Evolutionary conservation across 2,329 filamentous ascomycete genomes (phyloP).

Genomic region (Chalaropsis ovoidea): DNA sequence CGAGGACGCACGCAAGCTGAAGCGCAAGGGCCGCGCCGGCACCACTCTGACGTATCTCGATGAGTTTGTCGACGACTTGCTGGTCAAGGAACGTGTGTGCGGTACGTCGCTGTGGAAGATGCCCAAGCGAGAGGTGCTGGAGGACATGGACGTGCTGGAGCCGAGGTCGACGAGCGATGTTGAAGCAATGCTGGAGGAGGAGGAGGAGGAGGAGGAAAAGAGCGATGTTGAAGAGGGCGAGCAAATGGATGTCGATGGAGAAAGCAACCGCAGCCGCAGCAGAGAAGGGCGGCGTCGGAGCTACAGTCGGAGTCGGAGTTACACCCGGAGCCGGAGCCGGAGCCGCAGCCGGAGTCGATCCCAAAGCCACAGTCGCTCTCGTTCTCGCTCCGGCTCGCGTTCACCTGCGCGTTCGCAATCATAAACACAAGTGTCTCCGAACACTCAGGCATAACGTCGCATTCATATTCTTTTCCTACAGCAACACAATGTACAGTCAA

Average conservation of each 20-base stretch:
- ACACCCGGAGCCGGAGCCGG: slow-evolving; percentile 19
- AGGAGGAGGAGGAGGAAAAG: slow-evolving; percentile 36
- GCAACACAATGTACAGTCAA: slow-evolving; percentile 11
- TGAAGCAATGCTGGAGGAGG: slow-evolving; percentile 58
- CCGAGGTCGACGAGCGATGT: slow-evolving; percentile 71
- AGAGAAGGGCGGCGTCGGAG: slow-evolving; percentile 8
- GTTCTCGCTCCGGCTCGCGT: background rate
- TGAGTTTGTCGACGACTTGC: slow-evolving; percentile 83
- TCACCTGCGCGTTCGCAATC: background rate
- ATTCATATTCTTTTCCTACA: slow-evolving; percentile 10
- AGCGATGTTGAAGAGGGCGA: slow-evolving; percentile 27
- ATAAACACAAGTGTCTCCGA: background rate
- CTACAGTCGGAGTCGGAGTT: slow-evolving; percentile 23
- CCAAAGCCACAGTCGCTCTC: slow-evolving; percentile 26
- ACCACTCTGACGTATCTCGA: slow-evolving; percentile 74
- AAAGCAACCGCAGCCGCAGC: slow-evolving; percentile 17
- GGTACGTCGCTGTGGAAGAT: slow-evolving; percentile 89
- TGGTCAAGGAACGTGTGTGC: slow-evolving; percentile 82
- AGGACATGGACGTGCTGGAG: slow-evolving; percentile 82
- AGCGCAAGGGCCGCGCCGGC: slow-evolving; percentile 61
- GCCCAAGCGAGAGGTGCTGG: slow-evolving; percentile 67
- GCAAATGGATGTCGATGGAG: slow-evolving; percentile 27
- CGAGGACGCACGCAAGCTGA: slow-evolving; percentile 72
- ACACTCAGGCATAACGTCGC: background rate
- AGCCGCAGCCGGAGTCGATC: slow-evolving; percentile 27